phyloP scores from a whole-genome alignment of 495 filamentous ascomycete species.

The Pseudotulostoma volvatum region DNA sequence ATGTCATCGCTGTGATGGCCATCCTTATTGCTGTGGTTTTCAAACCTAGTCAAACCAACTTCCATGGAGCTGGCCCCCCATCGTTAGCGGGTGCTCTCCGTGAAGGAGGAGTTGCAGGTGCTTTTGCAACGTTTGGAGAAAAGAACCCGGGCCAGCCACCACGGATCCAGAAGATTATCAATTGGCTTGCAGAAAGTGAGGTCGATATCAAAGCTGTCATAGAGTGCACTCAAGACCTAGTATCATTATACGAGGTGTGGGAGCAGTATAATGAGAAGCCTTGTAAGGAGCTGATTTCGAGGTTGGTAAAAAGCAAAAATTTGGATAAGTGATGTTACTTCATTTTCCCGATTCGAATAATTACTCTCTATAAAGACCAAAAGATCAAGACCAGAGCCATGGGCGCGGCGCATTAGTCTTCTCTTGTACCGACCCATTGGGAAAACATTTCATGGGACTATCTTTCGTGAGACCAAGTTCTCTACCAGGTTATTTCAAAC shows the following conservation, averaged over 20 bases:
- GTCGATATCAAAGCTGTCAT: slow-evolving; percentile 85
- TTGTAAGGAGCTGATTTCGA: slow-evolving; percentile 58
- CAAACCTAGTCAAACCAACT: slow-evolving; percentile 35
- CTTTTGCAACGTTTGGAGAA: slow-evolving; percentile 20
- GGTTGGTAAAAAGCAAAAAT: slow-evolving; percentile 72
- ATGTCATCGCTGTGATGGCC: slow-evolving; percentile 79
- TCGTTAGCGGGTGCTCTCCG: slow-evolving; percentile 24
- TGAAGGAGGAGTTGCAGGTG: slow-evolving; percentile 24
- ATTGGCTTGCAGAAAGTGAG: slow-evolving; percentile 83
- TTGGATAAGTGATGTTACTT: slow-evolving; percentile 67
- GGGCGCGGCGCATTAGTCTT: no score
- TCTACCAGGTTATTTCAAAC: no score
- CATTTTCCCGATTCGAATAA: no score
- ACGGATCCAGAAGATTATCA: slow-evolving; percentile 57
- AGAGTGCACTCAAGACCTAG: slow-evolving; percentile 87
- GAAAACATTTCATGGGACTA: no score
- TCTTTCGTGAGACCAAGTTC: no score
- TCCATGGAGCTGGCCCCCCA: slow-evolving; percentile 21
- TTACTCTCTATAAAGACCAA: no score
- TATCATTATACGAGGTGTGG: slow-evolving; percentile 86
- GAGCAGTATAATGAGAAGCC: slow-evolving; percentile 78
- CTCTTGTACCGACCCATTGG: no score
- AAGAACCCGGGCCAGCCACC: slow-evolving; percentile 19
- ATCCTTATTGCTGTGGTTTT: slow-evolving; percentile 75
- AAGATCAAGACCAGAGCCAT: no score